Percentiles rank a stretch among this genome's conserved stretches.
Conservation (phyloP, 2,329 filamentous ascomycete genomes). For the Fusarium sp. region DNA sequence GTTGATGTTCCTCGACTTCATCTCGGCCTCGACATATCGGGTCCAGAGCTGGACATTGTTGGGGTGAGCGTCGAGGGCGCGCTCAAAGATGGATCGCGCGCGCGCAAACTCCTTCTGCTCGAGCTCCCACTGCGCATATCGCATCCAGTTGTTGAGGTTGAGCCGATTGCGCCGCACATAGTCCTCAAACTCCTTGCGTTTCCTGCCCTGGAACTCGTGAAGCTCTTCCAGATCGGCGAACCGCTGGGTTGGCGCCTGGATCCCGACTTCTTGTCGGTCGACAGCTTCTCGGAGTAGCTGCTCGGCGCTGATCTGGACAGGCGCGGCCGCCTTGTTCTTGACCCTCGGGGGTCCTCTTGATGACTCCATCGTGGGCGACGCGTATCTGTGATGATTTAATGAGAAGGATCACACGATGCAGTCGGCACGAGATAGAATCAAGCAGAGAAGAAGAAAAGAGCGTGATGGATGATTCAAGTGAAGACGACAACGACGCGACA, state of each 20-base stretch:
- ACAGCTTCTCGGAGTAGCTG: conserved; percentile 97
- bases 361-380: conserved; percentile 79
- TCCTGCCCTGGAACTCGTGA: conserved; percentile 95
- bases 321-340: conserved; percentile 98
- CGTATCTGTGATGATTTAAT: neutral
- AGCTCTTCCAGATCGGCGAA: conserved; percentile 98
- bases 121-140: conserved; percentile 96
- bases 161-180: conserved; percentile 95
- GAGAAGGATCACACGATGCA: neutral
- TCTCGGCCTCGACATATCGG: conserved; percentile 94
- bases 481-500: conserved; percentile 32
- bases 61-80: conserved; percentile 90
- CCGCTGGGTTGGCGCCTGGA: conserved; percentile 92
- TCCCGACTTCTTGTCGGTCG: conserved; percentile 88
- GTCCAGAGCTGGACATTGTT: conserved; percentile 91
- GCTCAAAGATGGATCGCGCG: conserved; percentile 92
- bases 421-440: neutral
- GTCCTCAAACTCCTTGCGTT: conserved; percentile 96
- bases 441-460: conserved; percentile 2
- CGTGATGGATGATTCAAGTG: conserved; percentile 15
- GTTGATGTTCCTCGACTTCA: conserved; percentile 94
- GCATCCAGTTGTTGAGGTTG: conserved; percentile 99
- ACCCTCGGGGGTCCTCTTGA: conserved; percentile 93
- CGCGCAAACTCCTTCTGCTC: conserved; percentile 98
- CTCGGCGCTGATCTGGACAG: conserved; percentile 92